Percentiles rank a stretch among this genome's conserved stretches.
These are phyloP conservation scores for Candida michaelii DNA, from an alignment of 805 yeast genomes.

Conservation along the genomic window DNA sequence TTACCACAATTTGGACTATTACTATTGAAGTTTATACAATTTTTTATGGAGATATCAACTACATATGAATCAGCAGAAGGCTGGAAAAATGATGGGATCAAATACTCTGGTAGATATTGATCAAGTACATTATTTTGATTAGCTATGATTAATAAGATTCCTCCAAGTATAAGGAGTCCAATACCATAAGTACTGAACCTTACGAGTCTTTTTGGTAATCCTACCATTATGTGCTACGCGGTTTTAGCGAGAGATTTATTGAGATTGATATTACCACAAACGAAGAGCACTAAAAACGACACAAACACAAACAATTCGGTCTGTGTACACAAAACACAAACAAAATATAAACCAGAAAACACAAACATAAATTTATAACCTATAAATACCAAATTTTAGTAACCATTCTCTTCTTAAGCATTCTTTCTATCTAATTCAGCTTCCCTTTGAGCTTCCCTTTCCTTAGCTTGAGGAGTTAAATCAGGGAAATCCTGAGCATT, in stretches of 20 bases:
- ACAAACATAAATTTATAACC: neutral
- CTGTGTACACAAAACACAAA: too few relatives aligned
- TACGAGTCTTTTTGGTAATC: constrained; percentile 32
- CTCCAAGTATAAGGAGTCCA: constrained; percentile 19
- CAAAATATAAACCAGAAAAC: neutral
- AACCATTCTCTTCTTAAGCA: too few relatives aligned
- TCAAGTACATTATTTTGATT: constrained; percentile 37
- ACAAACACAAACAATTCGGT: neutral
- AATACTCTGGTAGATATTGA: constrained; percentile 26
- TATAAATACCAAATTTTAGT: neutral
- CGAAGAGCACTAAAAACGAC: neutral
- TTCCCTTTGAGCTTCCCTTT: constrained; percentile 20
- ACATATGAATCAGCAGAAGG: constrained; percentile 39
- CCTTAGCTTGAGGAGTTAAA: constrained; percentile 33
- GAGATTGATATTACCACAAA: neutral
- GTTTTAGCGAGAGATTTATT: neutral
- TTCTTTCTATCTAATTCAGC: constrained; percentile 14
- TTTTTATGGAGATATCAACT: constrained; percentile 41
- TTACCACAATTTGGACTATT: constrained; percentile 25
- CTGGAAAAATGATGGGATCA: constrained; percentile 41
- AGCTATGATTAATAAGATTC: constrained; percentile 32
- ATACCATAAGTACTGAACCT: constrained; percentile 26
- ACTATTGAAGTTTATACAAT: constrained; percentile 25
- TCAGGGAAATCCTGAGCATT: constrained; percentile 30
- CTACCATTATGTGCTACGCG: constrained; percentile 9